Evolutionary conservation across 2,329 filamentous ascomycete genomes (phyloP).

Genomic region (Chrysosporium keratinophilum): DNA sequence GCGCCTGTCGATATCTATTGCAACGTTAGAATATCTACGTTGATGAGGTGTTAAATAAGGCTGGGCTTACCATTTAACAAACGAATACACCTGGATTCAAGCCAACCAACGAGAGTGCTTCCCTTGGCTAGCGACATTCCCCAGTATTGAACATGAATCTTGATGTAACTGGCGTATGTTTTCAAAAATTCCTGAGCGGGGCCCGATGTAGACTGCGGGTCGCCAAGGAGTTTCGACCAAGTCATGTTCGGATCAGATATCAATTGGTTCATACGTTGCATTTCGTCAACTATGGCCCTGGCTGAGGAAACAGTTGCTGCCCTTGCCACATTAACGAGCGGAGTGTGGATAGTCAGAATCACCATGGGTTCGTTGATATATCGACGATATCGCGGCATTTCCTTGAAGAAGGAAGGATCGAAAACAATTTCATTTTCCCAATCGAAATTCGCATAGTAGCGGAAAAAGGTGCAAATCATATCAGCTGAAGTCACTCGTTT

Average conservation of each 20-base stretch:
- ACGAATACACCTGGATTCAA: constrained; percentile 51
- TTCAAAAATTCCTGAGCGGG: constrained; percentile 42
- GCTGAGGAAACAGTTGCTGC: constrained; percentile 46
- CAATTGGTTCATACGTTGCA: constrained; percentile 38
- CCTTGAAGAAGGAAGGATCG: constrained; percentile 45
- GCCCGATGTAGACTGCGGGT: neutral
- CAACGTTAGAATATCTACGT: neutral
- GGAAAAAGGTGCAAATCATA: constrained; percentile 51
- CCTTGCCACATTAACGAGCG: constrained; percentile 50
- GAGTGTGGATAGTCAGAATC: constrained; percentile 52
- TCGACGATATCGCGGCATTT: constrained; percentile 41
- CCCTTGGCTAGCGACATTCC: constrained; percentile 47
- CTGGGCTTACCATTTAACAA: constrained; percentile 47
- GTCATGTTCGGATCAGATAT: constrained; percentile 30
- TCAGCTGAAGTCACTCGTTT: constrained; percentile 39
- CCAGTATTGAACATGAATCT: constrained; percentile 57
- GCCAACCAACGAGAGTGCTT: constrained; percentile 50
- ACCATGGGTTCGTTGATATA: constrained; percentile 51
- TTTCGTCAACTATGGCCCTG: constrained; percentile 43
- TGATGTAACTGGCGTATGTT: constrained; percentile 46
- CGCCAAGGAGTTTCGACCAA: constrained; percentile 39
- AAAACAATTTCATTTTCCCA: constrained; percentile 48
- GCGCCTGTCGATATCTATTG: constrained; percentile 45
- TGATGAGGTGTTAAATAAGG: neutral
- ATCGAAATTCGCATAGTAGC: constrained; percentile 51